Conservation (phyloP, 2,329 filamentous ascomycete genomes). For the Pyrenophora seminiperda region DNA sequence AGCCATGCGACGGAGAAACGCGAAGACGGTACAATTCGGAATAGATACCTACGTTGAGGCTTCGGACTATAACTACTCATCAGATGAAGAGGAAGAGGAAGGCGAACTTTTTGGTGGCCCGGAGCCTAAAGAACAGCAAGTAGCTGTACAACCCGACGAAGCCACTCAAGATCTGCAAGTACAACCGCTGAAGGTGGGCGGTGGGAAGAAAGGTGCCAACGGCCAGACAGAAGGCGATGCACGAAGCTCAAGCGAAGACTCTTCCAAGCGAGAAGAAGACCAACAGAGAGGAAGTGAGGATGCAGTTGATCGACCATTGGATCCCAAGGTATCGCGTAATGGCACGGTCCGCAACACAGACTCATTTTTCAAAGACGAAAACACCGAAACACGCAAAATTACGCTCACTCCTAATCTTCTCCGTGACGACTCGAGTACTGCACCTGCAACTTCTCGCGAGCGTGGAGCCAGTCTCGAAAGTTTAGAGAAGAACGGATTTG, state of each 20-base stretch:
- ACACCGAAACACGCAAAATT: constrained; percentile 94
- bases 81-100: constrained; percentile 78
- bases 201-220: constrained; percentile 38
- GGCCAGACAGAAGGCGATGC: constrained; percentile 29
- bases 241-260: constrained; percentile 43
- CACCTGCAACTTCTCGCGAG: constrained; percentile 47
- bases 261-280: constrained; percentile 50
- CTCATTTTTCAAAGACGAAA: constrained; percentile 97
- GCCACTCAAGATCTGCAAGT: constrained; percentile 49
- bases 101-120: constrained; percentile 45
- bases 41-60: constrained; percentile 87
- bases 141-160: constrained; percentile 41
- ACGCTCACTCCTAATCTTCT: constrained; percentile 91
- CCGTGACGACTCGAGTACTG: constrained; percentile 70
- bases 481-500: constrained; percentile 68
- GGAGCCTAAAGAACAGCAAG: constrained; percentile 39
- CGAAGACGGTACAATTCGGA: constrained; percentile 85
- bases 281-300: constrained; percentile 69
- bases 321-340: constrained; percentile 67
- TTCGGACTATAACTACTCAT: constrained; percentile 83
- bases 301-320: constrained; percentile 58
- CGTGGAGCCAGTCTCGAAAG: constrained; percentile 74
- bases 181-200: constrained; percentile 47
- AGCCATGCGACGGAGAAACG: constrained; percentile 78
- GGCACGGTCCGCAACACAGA: constrained; percentile 89